Base-by-base conservation (phyloP, 495 filamentous ascomycete species). In the Friedmanniomyces simplex region DNA sequence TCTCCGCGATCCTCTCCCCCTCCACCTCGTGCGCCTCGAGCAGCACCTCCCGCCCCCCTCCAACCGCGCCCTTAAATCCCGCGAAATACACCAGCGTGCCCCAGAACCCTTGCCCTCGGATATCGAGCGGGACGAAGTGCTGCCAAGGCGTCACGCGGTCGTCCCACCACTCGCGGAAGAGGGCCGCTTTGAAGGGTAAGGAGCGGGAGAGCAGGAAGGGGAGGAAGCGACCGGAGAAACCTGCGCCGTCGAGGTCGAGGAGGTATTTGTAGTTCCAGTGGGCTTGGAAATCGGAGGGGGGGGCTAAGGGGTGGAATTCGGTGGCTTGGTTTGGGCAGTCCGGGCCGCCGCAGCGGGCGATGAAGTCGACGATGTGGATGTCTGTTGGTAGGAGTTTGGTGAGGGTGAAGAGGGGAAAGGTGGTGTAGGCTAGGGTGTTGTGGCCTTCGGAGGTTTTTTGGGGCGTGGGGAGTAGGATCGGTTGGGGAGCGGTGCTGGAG, bases 131-230 rank as follows among this genome's bases (percentile, higher is more conserved):
- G 0, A 90, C 82, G 52, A 88, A 93, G 68, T 93, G 87, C 21
- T 79, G 70, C 87, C 87, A 93, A 6, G 87, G 78, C 52, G 75
- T 73, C 16, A 93, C 64, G 0, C 88, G 78, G 22, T 80, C 77
- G 52, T 84, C 83, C 66, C 80, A 89, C 88, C 88, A 93, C 60
- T 87, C 79, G 3, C 80, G 74, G 68, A 90, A 89, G 2, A 90
- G 71, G 0, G 75, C 74, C 0, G 81, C 76, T 34, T 81, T 76
- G 60, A 93, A 80, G 0, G 85, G 83, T 1, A 88, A 69, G 45
- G 75, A 80, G 58, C 69, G 69, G n/a, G 80, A 82, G 51, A 76
- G 75, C 22, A 85, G 70, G 61, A 90, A 80, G 1, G 79, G 77
- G 1, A 79, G 63, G 64, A 89, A 81, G 42, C 86, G 74, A 32